Base-by-base conservation (phyloP, 2,329 filamentous ascomycete species). In the Emydomyces testavorans region DNA sequence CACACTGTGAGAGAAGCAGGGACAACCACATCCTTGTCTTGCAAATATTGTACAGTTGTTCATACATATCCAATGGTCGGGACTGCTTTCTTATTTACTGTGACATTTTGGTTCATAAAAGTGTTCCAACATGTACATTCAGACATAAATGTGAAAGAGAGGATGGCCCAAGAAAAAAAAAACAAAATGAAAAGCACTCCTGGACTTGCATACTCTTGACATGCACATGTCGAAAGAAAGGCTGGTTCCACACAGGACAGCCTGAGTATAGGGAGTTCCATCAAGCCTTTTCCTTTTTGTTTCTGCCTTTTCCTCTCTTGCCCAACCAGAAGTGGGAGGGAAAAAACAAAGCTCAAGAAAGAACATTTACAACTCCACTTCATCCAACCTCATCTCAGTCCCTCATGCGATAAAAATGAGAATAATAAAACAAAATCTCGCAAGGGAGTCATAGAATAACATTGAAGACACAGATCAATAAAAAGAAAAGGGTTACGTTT, bases 301-400 rank as follows among this genome's bases (percentile, higher is more conserved):
- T n/a, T 15, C 37, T 39, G 13, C 35, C 18, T 10, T 39, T n/a
- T 28, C 37, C 13, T 28, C 23, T 39, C 7, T 41, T 15, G 26
- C 37, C 39, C 26, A 32, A 42, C 28, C 39, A 42, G 7, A 41
- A 26, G 21, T 37, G 35, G 16, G 37, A 13, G 5, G 23, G n/a
- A 34, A 5, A n/a, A 3, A 34, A 36, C 5, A 36, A 41, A 16
- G 13, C 32, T 34, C n/a, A 13, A 31, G 31, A 31, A n/a, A 42
- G 16, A 42, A 42, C 39, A 42, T 42, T 24, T 42, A 42, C 39
- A 42, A 42, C 39, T 42, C 39, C 39, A 32, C 28, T 32, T 16
- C 20, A 28, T 21, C 16, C 39, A 26, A 42, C n/a, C n/a, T n/a
- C n/a, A n/a, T 42, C 15, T 41, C 26, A 42, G 20, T 16, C 39